phyloP scores from a whole-genome alignment of 2,329 filamentous ascomycete genomes.

The Colletotrichum zoysiae region DNA sequence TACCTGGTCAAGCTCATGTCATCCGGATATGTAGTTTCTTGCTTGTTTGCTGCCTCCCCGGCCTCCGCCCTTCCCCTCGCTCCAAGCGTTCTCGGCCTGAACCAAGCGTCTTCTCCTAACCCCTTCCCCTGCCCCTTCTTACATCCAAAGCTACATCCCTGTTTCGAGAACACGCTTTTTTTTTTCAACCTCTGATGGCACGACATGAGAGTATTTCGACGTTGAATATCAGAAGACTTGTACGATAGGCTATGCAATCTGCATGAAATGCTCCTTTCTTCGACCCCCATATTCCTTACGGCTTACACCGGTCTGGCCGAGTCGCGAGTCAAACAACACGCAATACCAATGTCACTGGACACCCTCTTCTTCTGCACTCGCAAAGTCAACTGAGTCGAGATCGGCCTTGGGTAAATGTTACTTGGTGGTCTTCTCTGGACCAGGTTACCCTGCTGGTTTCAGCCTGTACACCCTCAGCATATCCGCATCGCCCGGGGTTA shows the following conservation, averaged over 20 bases:
- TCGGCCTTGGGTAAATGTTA: neutral
- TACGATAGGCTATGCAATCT: slow-evolving; percentile 13
- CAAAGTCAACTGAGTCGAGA: neutral
- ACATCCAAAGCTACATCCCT: slow-evolving; percentile 28
- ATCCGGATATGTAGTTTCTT: slow-evolving; percentile 1
- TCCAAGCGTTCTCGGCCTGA: slow-evolving; percentile 6
- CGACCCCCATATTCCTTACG: neutral
- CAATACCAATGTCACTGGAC: neutral
- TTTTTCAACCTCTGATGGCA: slow-evolving; percentile 6
- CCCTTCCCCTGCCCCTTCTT: slow-evolving; percentile 37
- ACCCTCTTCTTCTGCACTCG: slow-evolving; percentile 1
- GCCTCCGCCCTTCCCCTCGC: neutral
- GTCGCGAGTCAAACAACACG: slow-evolving; percentile 8
- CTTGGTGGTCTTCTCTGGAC: neutral
- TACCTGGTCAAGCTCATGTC: slow-evolving; percentile 1
- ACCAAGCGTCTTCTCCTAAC: slow-evolving; percentile 15
- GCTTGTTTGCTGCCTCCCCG: neutral
- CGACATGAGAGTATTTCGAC: slow-evolving; percentile 1
- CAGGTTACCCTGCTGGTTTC: slow-evolving; percentile 11
- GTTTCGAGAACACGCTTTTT: slow-evolving; percentile 32
- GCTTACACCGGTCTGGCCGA: neutral
- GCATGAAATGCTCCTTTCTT: neutral
- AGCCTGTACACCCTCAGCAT: slow-evolving; percentile 7
- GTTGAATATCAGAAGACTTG: neutral
- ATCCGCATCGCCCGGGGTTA: neutral